Base-by-base conservation (phyloP, 805 yeast genomes). In the Lipomyces lipofer region DNA sequence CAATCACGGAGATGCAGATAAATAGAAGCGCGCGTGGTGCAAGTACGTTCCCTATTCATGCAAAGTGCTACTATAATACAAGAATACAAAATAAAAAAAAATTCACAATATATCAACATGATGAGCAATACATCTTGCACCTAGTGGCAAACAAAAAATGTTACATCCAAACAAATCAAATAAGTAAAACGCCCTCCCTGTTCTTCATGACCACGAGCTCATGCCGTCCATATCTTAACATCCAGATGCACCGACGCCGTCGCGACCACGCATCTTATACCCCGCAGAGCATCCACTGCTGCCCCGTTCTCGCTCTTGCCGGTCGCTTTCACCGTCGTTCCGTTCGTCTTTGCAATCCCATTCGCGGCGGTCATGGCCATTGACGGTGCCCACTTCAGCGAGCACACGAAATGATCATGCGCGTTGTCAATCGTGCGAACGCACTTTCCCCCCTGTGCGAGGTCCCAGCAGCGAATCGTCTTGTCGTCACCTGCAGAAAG, bases 401-500 rank as follows among this genome's bases (percentile, higher is more conserved):
- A 75, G 60, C 82, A 86, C 2, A 90, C 79, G 69, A 90, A 91
- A 25, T 87, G 90, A n/a, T 81, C 83, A 68, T 89, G 96, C 0
- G 76, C 75, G 46, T 79, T 83, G 2, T 66, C 68, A 44, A 88
- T 73, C 1, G 81, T 75, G 44, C 78, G 70, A 2, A 81, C 71
- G 33, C 84, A 80, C 54, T 69, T 72, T 10, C 78, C 72, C 25
- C 63, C 64, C 48, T 60, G 67, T 29, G 72, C 69, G 43, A 84
- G 67, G 73, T 90, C 92, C 97, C 97, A 91, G 17, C 88, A 71
- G 53, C 82, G 78, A 30, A 91, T 78, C 0, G 83, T 73, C 59
- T 83, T 83, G 68, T 91, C 97, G 68, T 91, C 98, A 15, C 91
- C 77, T 15, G 86, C 84, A 43, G 89, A 82, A 43, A 85, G 74